phyloP scores from a whole-genome alignment of 805 yeast species.

The Pichia manshurica region DNA sequence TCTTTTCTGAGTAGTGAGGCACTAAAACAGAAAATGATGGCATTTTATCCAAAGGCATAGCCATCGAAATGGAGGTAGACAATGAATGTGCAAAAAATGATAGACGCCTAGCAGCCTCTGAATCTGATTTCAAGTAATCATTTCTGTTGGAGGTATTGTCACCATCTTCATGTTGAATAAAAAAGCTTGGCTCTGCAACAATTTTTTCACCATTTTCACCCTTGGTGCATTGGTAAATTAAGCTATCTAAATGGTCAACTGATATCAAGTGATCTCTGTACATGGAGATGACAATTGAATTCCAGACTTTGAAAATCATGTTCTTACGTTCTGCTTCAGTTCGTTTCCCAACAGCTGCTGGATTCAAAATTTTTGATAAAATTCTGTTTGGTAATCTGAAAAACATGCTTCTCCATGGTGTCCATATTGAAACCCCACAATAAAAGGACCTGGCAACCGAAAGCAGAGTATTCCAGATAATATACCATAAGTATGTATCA shows the following conservation, averaged over 20 bases:
- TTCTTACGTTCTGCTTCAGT: slow-evolving; percentile 40
- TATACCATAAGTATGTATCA: slow-evolving; percentile 84
- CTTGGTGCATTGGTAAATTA: slow-evolving; percentile 48
- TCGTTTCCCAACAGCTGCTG: slow-evolving; percentile 31
- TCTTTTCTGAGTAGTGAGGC: slow-evolving; percentile 85
- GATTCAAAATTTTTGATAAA: slow-evolving; percentile 58
- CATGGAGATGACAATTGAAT: slow-evolving; percentile 77
- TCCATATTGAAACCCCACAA: slow-evolving; percentile 77
- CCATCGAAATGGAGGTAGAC: slow-evolving; percentile 78
- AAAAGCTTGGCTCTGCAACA: slow-evolving; percentile 68
- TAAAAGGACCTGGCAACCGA: slow-evolving; percentile 64
- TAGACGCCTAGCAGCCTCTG: slow-evolving; percentile 78
- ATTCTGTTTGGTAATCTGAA: slow-evolving; percentile 73
- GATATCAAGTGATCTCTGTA: slow-evolving; percentile 74
- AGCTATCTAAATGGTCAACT: slow-evolving; percentile 61
- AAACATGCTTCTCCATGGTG: slow-evolving; percentile 83
- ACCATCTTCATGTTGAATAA: slow-evolving; percentile 78
- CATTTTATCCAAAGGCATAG: slow-evolving; percentile 59
- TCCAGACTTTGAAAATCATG: slow-evolving; percentile 71
- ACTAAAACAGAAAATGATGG: slow-evolving; percentile 78
- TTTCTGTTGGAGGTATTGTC: slow-evolving; percentile 35
- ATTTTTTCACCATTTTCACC: slow-evolving; percentile 36
- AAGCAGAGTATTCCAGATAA: slow-evolving; percentile 68
- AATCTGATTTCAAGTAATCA: slow-evolving; percentile 52
- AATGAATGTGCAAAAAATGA: slow-evolving; percentile 88